Base-by-base conservation (phyloP, 352 stramenopile genomes). In the Pythium grandisporangium region DNA sequence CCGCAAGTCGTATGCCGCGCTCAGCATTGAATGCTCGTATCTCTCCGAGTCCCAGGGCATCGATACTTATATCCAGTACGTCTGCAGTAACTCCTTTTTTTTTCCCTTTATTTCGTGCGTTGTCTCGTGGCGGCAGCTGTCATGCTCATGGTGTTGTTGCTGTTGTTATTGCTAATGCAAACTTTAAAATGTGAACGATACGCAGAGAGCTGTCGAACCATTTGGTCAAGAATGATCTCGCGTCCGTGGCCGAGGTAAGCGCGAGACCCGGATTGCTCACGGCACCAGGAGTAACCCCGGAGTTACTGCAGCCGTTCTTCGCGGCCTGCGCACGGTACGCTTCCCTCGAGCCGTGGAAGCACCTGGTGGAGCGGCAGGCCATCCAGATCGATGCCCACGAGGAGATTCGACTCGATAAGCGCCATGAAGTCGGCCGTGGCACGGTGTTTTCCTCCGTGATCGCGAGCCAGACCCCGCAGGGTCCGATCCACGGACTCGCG, bases 11-110 rank as follows among this genome's bases (percentile, higher is more conserved):
- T 90, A 75, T 48, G 63, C 70, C 4, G 66, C 71, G 7, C 54
- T 93, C 16, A 64, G 68, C 35, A 92, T 92, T 42, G 78, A 92
- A 48, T 92, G 78, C 55, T 88, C 78, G 40, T 92, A 84, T 30
- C 46, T 93, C 23, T 85, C 76, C 22, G 79, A 93, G 48, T 93
- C 79, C 24, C 73, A 93, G 33, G 79, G 79, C 21, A 93, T 93
- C 26, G 76, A 90, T 33, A 48, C 74, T 14, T 90, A 88, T 49
- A 86, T 93, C 37, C 65, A 79, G 73, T 89, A 67, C 41, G 70
- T 64, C 25, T 4, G 16, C 4, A 11, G 34, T 13, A 30, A 14
- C 16, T 11, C 21, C 10, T 11, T n/a, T n/a, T n/a, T n/a, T n/a
- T n/a, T n/a, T n/a, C n/a, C n/a, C n/a, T n/a, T n/a, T n/a, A n/a